A percentile compares a stretch with the other conserved stretches of the same genome.
Conservation (phyloP, 495 filamentous ascomycete species). For the Trichocladium antarcticum region DNA sequence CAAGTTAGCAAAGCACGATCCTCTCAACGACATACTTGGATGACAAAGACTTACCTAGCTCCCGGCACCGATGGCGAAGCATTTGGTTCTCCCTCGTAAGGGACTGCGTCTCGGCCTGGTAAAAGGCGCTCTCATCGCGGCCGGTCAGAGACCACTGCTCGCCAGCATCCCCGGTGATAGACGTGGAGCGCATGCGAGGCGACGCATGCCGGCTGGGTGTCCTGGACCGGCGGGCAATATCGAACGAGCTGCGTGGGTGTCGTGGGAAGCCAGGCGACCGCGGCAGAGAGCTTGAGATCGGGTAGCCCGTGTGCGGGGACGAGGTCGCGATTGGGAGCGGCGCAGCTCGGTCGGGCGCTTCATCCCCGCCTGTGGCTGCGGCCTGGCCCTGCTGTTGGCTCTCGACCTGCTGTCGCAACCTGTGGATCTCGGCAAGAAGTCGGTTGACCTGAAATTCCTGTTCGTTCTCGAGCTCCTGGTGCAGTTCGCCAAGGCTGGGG, state of each 20-base stretch:
- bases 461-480: slow-evolving; percentile 90
- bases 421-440: slow-evolving; percentile 77
- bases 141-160: slow-evolving; percentile 36
- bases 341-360: slow-evolving; percentile 52
- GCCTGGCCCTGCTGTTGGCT: slow-evolving; percentile 36
- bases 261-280: slow-evolving; percentile 46
- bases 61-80: slow-evolving; percentile 71
- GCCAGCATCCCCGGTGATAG: slow-evolving; percentile 42
- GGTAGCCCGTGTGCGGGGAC: slow-evolving; percentile 20
- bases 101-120: slow-evolving; percentile 84
- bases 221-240: slow-evolving; percentile 45
- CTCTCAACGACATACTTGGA: background rate
- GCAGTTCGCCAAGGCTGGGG: slow-evolving; percentile 84
- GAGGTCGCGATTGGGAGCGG: slow-evolving; percentile 27
- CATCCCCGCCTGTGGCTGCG: slow-evolving; percentile 49
- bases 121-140: slow-evolving; percentile 75
- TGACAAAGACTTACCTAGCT: slow-evolving; percentile 50
- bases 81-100: slow-evolving; percentile 88
- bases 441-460: slow-evolving; percentile 95
- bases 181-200: slow-evolving; percentile 43
- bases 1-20: background rate
- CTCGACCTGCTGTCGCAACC: slow-evolving; percentile 73
- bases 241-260: slow-evolving; percentile 46
- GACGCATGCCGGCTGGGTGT: slow-evolving; percentile 47
- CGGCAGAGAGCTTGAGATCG: slow-evolving; percentile 31